Evolutionary conservation across 495 filamentous ascomycete species (phyloP), one percentile per base, ranked within the genome.

Genomic region (Cudoniella acicularis): DNA sequence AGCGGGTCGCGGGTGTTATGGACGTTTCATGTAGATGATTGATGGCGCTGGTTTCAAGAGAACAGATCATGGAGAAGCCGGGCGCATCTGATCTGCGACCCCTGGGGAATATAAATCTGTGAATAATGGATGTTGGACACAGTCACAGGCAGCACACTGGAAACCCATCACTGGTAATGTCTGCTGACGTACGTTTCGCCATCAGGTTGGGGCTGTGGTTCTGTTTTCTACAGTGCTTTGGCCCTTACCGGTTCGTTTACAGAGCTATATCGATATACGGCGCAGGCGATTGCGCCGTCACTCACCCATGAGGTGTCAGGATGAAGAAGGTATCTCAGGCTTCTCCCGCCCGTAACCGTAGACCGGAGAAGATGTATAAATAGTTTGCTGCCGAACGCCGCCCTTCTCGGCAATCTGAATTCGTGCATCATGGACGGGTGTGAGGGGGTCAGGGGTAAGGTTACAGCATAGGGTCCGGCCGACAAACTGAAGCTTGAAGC

Each of bases 181-280:
- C 13, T 54, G 52, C 52, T 55, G 52, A 55, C 52, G 52, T 55
- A 43, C 21, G 20, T 22, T 55, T 55, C 26, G 52, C 52, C 52
- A 11, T 22, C 6, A 13, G n/a, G n/a, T n/a, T n/a, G n/a, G n/a
- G n/a, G n/a, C n/a, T 55, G 52, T 13, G 27, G 9, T 16, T 52
- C 20, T n/a, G n/a, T n/a, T n/a, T n/a, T n/a, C n/a, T n/a, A n/a
- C n/a, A n/a, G n/a, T n/a, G n/a, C n/a, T n/a, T n/a, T n/a, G n/a
- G n/a, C n/a, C n/a, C n/a, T n/a, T n/a, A n/a, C n/a, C n/a, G n/a
- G n/a, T n/a, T n/a, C n/a, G n/a, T n/a, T n/a, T n/a, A n/a, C n/a
- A n/a, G n/a, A n/a, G n/a, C n/a, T n/a, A n/a, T n/a, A n/a, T n/a
- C n/a, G n/a, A n/a, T n/a, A n/a, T n/a, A n/a, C n/a, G n/a, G n/a